These are phyloP conservation scores for Orbilia quercus DNA, from an alignment of 2,329 filamentous ascomycete species.

Conservation along the genomic window DNA sequence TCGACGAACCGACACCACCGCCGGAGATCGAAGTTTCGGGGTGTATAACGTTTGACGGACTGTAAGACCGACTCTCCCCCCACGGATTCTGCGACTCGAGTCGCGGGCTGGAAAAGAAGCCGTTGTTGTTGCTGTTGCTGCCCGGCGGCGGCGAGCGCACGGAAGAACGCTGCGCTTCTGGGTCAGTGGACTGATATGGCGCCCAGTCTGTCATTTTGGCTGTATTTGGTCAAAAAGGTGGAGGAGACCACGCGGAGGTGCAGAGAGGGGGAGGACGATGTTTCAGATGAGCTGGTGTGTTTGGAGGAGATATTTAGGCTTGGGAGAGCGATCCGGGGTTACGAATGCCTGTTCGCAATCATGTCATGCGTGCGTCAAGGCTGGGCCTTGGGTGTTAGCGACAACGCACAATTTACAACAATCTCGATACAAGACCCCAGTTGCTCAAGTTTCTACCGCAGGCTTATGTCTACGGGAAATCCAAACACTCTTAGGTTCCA, in stretches of 20 bases:
- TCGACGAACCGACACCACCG: slow-evolving; percentile 62
- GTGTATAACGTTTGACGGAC: slow-evolving; percentile 59
- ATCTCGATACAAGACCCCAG: not conserved
- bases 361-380: slow-evolving; percentile 51
- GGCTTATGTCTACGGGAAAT: too few species aligned
- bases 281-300: not conserved
- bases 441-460: too few species aligned
- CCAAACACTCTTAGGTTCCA: too few species aligned
- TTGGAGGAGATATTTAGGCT: slow-evolving; percentile 21
- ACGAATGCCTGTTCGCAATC: slow-evolving; percentile 42
- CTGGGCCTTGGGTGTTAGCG: slow-evolving; percentile 1
- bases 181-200: slow-evolving; percentile 92
- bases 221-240: not conserved
- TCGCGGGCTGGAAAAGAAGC: slow-evolving; percentile 44
- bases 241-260: slow-evolving; percentile 20
- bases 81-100: slow-evolving; percentile 44
- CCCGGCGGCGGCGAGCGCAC: slow-evolving; percentile 52
- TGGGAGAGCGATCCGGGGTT: slow-evolving; percentile 30
- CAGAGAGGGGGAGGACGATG: slow-evolving; percentile 29
- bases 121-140: slow-evolving; percentile 42
- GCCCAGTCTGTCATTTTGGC: slow-evolving; percentile 77
- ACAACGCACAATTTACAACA: slow-evolving; percentile 40
- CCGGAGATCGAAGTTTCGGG: slow-evolving; percentile 61
- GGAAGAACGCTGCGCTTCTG: slow-evolving; percentile 76
- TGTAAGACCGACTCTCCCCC: slow-evolving; percentile 60